Evolutionary conservation across 2,329 filamentous ascomycete genomes (phyloP).

Genomic region (Tolypocladium inflatum): DNA sequence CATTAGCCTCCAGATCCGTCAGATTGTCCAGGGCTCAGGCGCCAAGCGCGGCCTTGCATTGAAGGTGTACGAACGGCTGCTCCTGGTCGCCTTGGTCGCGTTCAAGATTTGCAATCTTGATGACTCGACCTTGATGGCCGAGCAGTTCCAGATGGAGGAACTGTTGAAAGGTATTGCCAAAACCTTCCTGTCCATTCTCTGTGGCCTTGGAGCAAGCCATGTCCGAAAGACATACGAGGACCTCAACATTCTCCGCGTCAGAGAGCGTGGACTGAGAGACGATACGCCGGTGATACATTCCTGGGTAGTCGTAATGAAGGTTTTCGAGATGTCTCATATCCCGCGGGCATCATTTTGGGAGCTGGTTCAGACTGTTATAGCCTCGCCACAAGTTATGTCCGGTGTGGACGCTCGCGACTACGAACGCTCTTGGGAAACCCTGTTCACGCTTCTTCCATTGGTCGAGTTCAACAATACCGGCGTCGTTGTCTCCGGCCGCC

Average conservation of each 20-base stretch:
- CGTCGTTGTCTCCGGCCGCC: slow-evolving; percentile 27
- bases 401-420: slow-evolving; percentile 35
- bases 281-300: slow-evolving; percentile 36
- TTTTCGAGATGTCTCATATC: slow-evolving; percentile 39
- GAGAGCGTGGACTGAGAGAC: slow-evolving; percentile 42
- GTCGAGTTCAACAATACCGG: slow-evolving; percentile 49
- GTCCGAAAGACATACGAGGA: slow-evolving; percentile 37
- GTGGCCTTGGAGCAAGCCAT: slow-evolving; percentile 30
- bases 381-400: slow-evolving; percentile 21
- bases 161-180: slow-evolving; percentile 33
- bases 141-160: slow-evolving; percentile 38
- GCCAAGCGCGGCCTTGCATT: slow-evolving; percentile 7
- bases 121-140: slow-evolving; percentile 13
- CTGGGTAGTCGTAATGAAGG: slow-evolving; percentile 50
- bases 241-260: slow-evolving; percentile 31
- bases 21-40: not conserved
- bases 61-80: slow-evolving; percentile 18
- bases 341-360: slow-evolving; percentile 53
- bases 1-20: slow-evolving; percentile 9
- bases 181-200: slow-evolving; percentile 28
- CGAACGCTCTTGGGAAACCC: slow-evolving; percentile 46
- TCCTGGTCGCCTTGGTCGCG: slow-evolving; percentile 24
- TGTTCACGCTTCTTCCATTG: slow-evolving; percentile 54
- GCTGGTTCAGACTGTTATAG: slow-evolving; percentile 34
- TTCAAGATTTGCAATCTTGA: slow-evolving; percentile 32